These are phyloP conservation scores for Crithidia expoeki DNA, from an alignment of 208 protist genomes.

Conservation along the genomic window DNA sequence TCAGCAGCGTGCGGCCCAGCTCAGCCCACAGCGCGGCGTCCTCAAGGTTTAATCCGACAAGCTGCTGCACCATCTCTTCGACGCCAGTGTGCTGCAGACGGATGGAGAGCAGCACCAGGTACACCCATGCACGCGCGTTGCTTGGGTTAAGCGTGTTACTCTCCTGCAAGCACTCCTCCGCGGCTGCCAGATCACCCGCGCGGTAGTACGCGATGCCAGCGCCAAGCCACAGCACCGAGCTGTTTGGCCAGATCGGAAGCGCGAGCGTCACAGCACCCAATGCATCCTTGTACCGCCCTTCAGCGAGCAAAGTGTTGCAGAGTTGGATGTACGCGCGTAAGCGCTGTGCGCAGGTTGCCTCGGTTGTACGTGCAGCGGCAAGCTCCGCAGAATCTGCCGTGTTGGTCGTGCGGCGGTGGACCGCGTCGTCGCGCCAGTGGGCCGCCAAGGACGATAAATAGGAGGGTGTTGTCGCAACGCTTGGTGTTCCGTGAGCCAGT, in stretches of 20 bases:
- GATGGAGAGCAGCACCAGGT: slow-evolving; percentile 65
- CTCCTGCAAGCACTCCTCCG: slow-evolving; percentile 90
- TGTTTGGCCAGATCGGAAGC: slow-evolving; percentile 70
- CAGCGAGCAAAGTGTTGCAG: slow-evolving; percentile 76
- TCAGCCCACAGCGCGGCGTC: slow-evolving; percentile 74
- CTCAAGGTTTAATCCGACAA: slow-evolving; percentile 58
- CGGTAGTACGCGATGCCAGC: slow-evolving; percentile 88
- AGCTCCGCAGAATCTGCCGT: slow-evolving; percentile 3
- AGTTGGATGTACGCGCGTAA: slow-evolving; percentile 68
- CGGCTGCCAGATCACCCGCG: slow-evolving; percentile 52
- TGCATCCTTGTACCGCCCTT: slow-evolving; percentile 76
- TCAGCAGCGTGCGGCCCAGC: slow-evolving; percentile 72
- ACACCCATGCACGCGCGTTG: slow-evolving; percentile 90
- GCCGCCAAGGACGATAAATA: slow-evolving; percentile 30
- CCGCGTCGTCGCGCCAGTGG: slow-evolving; percentile 16
- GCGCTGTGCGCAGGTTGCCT: slow-evolving; percentile 19
- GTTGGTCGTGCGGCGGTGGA: slow-evolving; percentile 3
- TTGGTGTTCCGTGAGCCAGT: slow-evolving; percentile 36
- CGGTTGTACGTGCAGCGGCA: slow-evolving; percentile 5
- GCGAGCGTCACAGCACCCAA: slow-evolving; percentile 75
- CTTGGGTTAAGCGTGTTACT: slow-evolving; percentile 85
- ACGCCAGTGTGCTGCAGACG: slow-evolving; percentile 53
- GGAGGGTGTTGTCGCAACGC: slow-evolving; percentile 9
- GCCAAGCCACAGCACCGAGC: slow-evolving; percentile 86
- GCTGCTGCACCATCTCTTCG: slow-evolving; percentile 67